A percentile compares a stretch with the other conserved stretches of the same genome.
These are phyloP conservation scores for Naganishia friedmannii DNA, from an alignment of 768 basidiomycete genomes.

Conservation along the genomic window DNA sequence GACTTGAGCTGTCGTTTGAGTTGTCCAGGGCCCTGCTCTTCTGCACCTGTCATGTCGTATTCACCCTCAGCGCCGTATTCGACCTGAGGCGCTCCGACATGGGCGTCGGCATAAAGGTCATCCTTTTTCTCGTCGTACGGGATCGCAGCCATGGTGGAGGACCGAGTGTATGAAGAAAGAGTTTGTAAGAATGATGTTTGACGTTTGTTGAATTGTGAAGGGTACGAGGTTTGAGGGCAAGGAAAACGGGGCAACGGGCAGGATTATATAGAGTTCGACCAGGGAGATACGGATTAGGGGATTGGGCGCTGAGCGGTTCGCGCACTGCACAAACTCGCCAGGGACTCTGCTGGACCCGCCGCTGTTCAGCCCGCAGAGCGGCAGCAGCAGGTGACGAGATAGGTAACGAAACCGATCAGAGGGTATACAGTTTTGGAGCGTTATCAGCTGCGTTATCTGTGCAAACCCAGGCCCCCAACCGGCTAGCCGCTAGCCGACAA, in stretches of 20 bases:
- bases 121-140: conserved; percentile 28
- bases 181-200: not conserved
- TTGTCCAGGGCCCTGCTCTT: not conserved
- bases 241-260: not conserved
- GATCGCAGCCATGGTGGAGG: conserved; percentile 21
- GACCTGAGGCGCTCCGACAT: conserved; percentile 24
- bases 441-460: not conserved
- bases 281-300: not conserved
- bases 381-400: not conserved
- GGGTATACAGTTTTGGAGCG: not conserved
- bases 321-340: too few relatives aligned
- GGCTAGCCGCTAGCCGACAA: not conserved
- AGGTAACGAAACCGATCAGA: not conserved
- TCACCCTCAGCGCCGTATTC: conserved; percentile 22
- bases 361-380: too few relatives aligned
- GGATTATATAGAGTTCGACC: not conserved
- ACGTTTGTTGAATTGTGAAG: not conserved
- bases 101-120: conserved; percentile 22
- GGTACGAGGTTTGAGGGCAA: not conserved
- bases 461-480: not conserved
- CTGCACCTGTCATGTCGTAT: not conserved
- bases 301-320: not conserved
- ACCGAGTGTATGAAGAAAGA: conserved; percentile 12
- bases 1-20: conserved; percentile 31
- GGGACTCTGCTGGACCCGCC: too few relatives aligned